Evolutionary conservation across 306 rosid genomes (phyloP), one percentile per base, ranked within the genome.

Genomic region (Trifolium pratense): DNA sequence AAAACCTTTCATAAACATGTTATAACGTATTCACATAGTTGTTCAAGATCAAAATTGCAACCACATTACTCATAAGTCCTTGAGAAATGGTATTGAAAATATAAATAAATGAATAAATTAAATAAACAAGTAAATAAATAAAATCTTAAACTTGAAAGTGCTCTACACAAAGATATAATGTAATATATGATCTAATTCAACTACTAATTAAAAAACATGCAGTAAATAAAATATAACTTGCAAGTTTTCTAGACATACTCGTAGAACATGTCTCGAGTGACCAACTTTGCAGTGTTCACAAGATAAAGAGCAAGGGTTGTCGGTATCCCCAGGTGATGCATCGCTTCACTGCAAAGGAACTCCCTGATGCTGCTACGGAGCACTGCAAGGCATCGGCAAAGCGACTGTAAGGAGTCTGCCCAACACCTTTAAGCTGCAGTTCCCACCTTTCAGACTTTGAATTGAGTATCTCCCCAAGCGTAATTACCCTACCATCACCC

Each of bases 401-500:
- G 66, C 97, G 96, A 71, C 97, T 91, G 74, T 94, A 94, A 31
- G 97, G 96, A 72, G 99, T 95, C 89, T 90, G 91, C 31, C 99
- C 97, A 36, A 96, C 93, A 75, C 99, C 99, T 85, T 95, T 91
- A 77, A 95, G 93, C 73, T 95, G 99, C 53, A 91, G 82, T 74
- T 95, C 99, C 97, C 97, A 95, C 82, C 99, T 88, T 80, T 91
- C 84, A 60, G 90, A 90, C 46, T 81, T 84, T 6, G 92, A 88
- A 85, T 91, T 91, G 46, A 91, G 68, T 66, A 91, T 84, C 88
- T 95, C 99, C 57, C 97, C 99, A 4, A 95, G 87, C 0, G 99
- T 89, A 63, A 95, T 91, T 69, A 96, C 99, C 82, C 97, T 89
- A 64, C 99, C 99, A 88, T 94, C 99, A 74, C 99, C 99, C 86